phyloP scores from a whole-genome alignment of 2,329 filamentous ascomycete species.

The Cyclaneusma minus region DNA sequence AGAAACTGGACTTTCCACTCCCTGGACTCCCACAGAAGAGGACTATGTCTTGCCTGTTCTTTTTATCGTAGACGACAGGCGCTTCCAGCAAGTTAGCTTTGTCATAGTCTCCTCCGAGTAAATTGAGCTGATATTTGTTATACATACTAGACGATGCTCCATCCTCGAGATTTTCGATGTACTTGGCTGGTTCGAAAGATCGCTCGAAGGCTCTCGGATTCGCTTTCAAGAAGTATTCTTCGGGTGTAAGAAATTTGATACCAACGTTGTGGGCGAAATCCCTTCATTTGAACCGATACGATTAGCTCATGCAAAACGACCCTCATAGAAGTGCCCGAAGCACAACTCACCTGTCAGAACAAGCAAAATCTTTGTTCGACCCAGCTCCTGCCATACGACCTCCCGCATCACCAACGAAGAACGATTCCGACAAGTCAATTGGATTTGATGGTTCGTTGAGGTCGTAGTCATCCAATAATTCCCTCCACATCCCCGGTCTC shows the following conservation, averaged over 20 bases:
- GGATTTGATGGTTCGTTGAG: constrained; percentile 24
- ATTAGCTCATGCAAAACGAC: neutral
- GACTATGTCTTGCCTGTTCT: constrained; percentile 56
- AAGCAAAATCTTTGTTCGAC: constrained; percentile 45
- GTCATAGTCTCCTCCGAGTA: too few species aligned
- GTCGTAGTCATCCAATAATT: constrained; percentile 36
- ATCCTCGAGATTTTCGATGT: constrained; percentile 25
- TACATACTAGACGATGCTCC: constrained; percentile 8
- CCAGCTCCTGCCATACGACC: constrained; percentile 34
- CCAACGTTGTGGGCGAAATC: constrained; percentile 79
- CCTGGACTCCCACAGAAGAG: constrained; percentile 81
- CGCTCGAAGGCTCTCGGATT: constrained; percentile 48
- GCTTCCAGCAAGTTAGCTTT: too few species aligned
- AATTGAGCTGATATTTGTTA: too few species aligned
- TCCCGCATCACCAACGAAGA: constrained; percentile 84
- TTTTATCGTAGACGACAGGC: constrained; percentile 35
- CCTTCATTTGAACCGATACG: constrained; percentile 23
- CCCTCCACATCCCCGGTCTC: constrained; percentile 73
- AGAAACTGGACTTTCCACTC: constrained; percentile 85
- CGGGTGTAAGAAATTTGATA: constrained; percentile 69
- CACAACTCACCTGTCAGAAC: constrained; percentile 34
- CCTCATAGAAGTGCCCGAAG: constrained; percentile 3
- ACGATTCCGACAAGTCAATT: constrained; percentile 54
- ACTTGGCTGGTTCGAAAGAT: constrained; percentile 53
- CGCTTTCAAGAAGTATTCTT: constrained; percentile 75